phyloP scores from a whole-genome alignment of 139 green algal species.

The Tetradesmus obliquus region DNA sequence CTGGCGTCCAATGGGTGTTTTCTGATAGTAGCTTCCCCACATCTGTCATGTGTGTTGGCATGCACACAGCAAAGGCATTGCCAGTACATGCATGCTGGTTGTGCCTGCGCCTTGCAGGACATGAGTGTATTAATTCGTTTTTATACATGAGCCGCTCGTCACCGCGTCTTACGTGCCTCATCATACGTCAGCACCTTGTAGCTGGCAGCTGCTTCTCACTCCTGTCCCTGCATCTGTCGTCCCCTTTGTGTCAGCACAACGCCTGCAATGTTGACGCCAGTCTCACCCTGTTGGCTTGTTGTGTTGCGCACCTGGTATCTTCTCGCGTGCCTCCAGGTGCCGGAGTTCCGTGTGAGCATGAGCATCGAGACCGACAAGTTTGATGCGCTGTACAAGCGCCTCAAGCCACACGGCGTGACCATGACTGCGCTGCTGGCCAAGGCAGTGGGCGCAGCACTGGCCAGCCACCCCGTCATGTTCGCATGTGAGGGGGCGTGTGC shows the following conservation, averaged over 20 bases:
- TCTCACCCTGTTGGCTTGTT: neutral
- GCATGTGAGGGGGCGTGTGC: constrained; percentile 63
- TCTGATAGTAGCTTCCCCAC: constrained; percentile 49
- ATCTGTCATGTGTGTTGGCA: neutral
- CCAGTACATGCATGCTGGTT: neutral
- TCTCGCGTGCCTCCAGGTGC: constrained; percentile 71
- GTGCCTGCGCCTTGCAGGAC: no score
- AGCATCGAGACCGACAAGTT: constrained; percentile 94
- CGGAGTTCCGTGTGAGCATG: constrained; percentile 95
- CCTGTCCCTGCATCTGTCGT: no score
- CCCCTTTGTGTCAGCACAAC: neutral
- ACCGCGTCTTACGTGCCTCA: no score
- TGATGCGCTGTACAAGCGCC: constrained; percentile 94
- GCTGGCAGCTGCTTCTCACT: no score
- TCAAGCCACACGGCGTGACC: constrained; percentile 99
- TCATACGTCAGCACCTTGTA: no score
- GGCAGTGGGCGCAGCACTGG: constrained; percentile 91
- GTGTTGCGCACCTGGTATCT: neutral
- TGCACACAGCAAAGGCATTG: neutral
- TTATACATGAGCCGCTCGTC: no score
- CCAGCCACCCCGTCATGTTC: constrained; percentile 93
- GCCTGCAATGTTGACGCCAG: neutral
- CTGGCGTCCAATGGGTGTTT: constrained; percentile 19
- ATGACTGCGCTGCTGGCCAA: constrained; percentile 98
- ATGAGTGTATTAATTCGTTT: no score